Evolutionary conservation across 1,284 basidiomycete genomes (phyloP).

Genomic region (Ceratobasidium theobromae): DNA sequence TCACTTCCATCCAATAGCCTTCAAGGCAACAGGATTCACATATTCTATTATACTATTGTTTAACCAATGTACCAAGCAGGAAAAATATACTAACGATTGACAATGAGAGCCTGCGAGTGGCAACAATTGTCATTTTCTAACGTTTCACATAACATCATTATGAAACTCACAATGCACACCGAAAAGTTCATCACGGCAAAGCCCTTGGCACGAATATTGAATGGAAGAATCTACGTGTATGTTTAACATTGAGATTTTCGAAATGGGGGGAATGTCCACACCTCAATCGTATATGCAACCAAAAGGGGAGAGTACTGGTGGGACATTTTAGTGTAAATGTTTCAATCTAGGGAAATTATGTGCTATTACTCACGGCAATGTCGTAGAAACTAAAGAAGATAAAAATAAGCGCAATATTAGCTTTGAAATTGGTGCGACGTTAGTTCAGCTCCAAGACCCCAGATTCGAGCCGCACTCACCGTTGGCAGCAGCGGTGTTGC

Average conservation of each 20-base stretch:
- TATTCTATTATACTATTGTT: constrained; percentile 47
- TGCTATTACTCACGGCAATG: constrained; percentile 50
- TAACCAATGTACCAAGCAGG: background rate
- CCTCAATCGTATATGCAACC: constrained; percentile 52
- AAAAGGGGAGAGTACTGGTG: constrained; percentile 37
- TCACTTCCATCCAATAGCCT: constrained; percentile 68
- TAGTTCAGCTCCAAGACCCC: background rate
- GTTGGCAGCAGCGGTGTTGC: constrained; percentile 30
- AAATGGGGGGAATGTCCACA: background rate
- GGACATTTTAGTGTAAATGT: background rate
- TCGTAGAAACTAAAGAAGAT: constrained; percentile 69
- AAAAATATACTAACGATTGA: constrained; percentile 51
- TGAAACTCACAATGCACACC: constrained; percentile 50
- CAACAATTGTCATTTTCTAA: constrained; percentile 39
- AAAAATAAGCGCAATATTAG: constrained; percentile 63
- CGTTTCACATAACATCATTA: background rate
- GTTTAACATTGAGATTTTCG: background rate
- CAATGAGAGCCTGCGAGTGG: constrained; percentile 47
- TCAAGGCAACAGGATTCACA: constrained; percentile 69
- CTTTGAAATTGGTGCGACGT: background rate
- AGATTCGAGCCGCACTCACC: constrained; percentile 7
- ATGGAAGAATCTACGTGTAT: constrained; percentile 61
- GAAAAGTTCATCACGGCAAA: constrained; percentile 66
- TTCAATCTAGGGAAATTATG: background rate
- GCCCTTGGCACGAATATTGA: constrained; percentile 66